Base-by-base conservation (phyloP, 106 monocot species). In the Platanthera guangdongensis region DNA sequence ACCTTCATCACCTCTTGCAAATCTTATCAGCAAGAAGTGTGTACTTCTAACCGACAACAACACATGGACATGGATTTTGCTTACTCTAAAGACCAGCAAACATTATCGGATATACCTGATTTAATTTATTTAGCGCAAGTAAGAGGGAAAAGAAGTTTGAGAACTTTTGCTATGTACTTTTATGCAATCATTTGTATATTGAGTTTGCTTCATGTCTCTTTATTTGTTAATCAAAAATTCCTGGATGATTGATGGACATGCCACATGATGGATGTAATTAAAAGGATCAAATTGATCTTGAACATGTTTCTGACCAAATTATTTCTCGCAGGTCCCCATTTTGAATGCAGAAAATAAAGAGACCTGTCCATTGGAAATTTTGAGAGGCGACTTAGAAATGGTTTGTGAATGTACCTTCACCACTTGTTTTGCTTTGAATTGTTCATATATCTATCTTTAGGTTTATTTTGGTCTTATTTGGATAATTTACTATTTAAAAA, bases 41-140 rank as follows among this genome's bases (percentile, higher is more conserved):
- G 53, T 84, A 51, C 13, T 67, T 65, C 51, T 53, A 52, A 45
- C 72, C 71, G 1, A 22, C 52, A 72, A 75, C n/a, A 78, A 77
- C 67, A 76, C 50, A 70, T 50, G n/a, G 19, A 48, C 6, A 12
- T 30, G 51, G 60, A 76, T 11, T 57, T 63, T 46, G 25, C 60
- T 25, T 16, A 71, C 55, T 79, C 74, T 60, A 81, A 81, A 30
- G 88, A 88, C 73, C 25, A 74, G 64, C 78, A 65, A 45, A 84
- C 86, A 28, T 73, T 54, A 68, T 76, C 71, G 51, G 77, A 81
- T 75, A 52, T 39, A 68, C 64, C 57, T 73, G 76, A 87, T 57
- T 82, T 84, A 77, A 18, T 91, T 69, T 97, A 91, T 88, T 81
- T 97, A 78, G 96, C 96, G 46, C 96, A 97, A 89, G 96, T 93